phyloP scores from a whole-genome alignment of 768 basidiomycete genomes.

The Lactarius akahatsu region DNA sequence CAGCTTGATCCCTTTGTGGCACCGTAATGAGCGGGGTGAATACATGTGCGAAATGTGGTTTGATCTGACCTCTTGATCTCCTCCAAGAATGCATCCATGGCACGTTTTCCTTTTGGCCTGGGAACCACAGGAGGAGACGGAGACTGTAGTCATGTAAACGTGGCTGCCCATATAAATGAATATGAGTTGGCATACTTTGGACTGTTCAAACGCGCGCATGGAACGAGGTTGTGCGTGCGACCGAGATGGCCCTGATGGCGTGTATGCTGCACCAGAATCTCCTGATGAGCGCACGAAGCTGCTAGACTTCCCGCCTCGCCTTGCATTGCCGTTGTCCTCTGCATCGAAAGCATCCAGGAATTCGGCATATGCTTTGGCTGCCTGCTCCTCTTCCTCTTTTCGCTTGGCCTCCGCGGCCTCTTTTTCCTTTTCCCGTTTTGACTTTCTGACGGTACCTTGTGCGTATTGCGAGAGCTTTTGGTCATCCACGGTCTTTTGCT shows the following conservation, averaged over 20 bases:
- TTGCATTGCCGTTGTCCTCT: slow-evolving; percentile 47
- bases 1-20: slow-evolving; percentile 77
- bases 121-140: slow-evolving; percentile 57
- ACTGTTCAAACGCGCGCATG: slow-evolving; percentile 36
- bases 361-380: slow-evolving; percentile 78
- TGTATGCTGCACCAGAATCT: slow-evolving; percentile 51
- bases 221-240: slow-evolving; percentile 36
- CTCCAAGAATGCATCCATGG: slow-evolving; percentile 94
- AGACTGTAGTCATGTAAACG: slow-evolving; percentile 38
- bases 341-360: slow-evolving; percentile 84
- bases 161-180: slow-evolving; percentile 6
- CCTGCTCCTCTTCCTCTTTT: slow-evolving; percentile 76
- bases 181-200: slow-evolving; percentile 33
- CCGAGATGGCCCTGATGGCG: slow-evolving; percentile 37
- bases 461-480: slow-evolving; percentile 84
- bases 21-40: neutral
- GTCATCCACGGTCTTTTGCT: slow-evolving; percentile 86
- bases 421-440: slow-evolving; percentile 86
- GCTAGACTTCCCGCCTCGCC: slow-evolving; percentile 44
- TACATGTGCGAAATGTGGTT: neutral
- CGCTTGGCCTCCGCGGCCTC: slow-evolving; percentile 91
- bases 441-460: slow-evolving; percentile 85
- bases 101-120: slow-evolving; percentile 90
- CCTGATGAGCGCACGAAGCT: slow-evolving; percentile 60
- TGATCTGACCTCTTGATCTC: slow-evolving; percentile 83